These are phyloP conservation scores for Cladophialophora immunda DNA, from an alignment of 2,329 filamentous ascomycete species.

Conservation along the genomic window DNA sequence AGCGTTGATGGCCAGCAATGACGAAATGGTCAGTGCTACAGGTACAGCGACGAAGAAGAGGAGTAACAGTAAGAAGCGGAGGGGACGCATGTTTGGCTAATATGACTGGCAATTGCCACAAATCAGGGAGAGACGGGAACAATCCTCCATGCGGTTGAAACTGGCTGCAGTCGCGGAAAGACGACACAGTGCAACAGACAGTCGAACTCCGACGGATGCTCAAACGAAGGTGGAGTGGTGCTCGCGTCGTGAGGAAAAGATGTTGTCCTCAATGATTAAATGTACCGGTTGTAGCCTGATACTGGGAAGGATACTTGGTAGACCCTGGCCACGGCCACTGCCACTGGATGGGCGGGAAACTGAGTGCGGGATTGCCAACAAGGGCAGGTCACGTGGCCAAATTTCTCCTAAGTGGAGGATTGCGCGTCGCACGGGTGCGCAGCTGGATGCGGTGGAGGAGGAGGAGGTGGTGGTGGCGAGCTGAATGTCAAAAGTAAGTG, in stretches of 20 bases:
- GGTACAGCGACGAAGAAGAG: conserved; percentile 58
- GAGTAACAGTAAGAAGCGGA: conserved; percentile 56
- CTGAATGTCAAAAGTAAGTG: too few species aligned
- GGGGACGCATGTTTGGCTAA: conserved; percentile 54
- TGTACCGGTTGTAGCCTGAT: conserved; percentile 16
- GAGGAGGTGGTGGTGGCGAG: too few species aligned
- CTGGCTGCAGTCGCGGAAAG: conserved; percentile 5
- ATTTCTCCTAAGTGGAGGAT: neutral
- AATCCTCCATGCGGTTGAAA: conserved; percentile 31
- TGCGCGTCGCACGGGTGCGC: neutral
- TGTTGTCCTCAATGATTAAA: conserved; percentile 3
- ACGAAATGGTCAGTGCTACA: conserved; percentile 58
- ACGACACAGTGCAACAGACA: neutral
- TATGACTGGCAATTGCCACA: conserved; percentile 19
- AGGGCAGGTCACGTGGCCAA: neutral
- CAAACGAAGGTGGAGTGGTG: conserved; percentile 12
- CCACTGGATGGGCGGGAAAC: neutral
- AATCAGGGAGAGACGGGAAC: conserved; percentile 22
- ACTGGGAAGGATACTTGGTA: neutral
- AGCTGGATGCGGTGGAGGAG: neutral
- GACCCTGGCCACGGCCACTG: conserved; percentile 3
- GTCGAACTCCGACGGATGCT: conserved; percentile 8
- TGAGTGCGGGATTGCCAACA: neutral
- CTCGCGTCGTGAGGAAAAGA: conserved; percentile 7
- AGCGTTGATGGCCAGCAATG: conserved; percentile 46